Evolutionary conservation across 2,329 filamentous ascomycete genomes (phyloP).

Genomic region (Botryotinia calthae): DNA sequence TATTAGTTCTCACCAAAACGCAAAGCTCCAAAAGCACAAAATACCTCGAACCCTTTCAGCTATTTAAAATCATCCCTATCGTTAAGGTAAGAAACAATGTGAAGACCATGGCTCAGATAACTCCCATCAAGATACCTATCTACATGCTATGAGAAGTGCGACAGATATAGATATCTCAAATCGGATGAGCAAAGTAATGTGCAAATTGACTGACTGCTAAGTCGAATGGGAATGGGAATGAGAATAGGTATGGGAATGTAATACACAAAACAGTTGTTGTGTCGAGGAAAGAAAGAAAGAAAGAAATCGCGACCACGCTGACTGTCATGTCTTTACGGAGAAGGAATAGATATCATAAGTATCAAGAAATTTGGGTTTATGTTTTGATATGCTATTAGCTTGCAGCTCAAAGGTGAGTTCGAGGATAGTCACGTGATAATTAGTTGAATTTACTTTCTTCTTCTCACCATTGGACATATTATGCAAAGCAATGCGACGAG

Average conservation of each 20-base stretch:
- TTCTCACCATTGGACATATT: background rate
- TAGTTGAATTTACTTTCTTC: background rate
- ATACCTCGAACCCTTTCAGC: background rate
- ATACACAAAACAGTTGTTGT: background rate
- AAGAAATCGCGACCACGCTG: background rate
- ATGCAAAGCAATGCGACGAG: background rate
- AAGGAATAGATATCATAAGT: background rate
- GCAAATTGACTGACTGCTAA: background rate
- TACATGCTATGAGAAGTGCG: background rate
- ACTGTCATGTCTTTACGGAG: too few relatives aligned
- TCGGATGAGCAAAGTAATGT: background rate
- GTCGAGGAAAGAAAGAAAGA: background rate
- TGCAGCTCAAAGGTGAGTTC: background rate
- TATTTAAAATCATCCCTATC: background rate
- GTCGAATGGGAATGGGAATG: background rate
- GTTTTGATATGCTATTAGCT: background rate
- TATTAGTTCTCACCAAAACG: background rate
- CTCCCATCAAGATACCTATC: background rate
- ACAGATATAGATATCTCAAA: background rate
- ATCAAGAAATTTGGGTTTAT: background rate
- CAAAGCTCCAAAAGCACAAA: background rate
- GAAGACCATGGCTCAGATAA: background rate
- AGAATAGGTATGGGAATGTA: too few relatives aligned
- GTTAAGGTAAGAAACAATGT: background rate
- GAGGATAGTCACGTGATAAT: background rate